Percentiles rank a stretch among this genome's conserved stretches.
These are phyloP conservation scores for Picocystis salinarum DNA, from an alignment of 139 green algal genomes.

Conservation along the genomic window DNA sequence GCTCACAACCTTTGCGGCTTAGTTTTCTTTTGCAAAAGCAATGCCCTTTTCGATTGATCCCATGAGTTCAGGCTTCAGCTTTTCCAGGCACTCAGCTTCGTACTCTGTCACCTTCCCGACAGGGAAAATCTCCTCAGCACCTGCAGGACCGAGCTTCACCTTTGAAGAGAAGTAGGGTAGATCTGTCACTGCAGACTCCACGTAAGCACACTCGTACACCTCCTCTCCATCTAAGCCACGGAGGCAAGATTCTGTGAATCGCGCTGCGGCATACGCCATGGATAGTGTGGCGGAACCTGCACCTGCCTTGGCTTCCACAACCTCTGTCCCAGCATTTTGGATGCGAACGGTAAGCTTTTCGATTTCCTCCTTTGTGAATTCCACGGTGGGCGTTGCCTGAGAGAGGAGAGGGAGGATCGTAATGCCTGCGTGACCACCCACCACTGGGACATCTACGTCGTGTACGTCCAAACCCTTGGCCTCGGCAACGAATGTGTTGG, in stretches of 20 bases:
- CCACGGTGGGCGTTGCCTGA: conserved; percentile 60
- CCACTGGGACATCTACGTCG: conserved; percentile 79
- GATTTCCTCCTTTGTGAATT: conserved; percentile 63
- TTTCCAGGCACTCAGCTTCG: conserved; percentile 40
- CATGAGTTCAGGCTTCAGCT: conserved; percentile 47
- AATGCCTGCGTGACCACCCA: conserved; percentile 87
- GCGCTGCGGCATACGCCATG: conserved; percentile 81
- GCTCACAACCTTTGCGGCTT: too few species aligned
- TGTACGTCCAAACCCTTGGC: conserved; percentile 36
- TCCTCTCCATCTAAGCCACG: conserved; percentile 44
- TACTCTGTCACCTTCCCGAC: conserved; percentile 47
- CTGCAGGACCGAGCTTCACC: conserved; percentile 47
- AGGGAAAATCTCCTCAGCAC: conserved; percentile 55
- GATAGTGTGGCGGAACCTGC: conserved; percentile 79
- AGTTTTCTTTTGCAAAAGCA: conserved; percentile 44
- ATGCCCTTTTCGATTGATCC: conserved; percentile 67
- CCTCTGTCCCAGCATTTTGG: conserved; percentile 94
- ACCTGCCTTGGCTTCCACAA: conserved; percentile 82
- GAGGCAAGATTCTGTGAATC: conserved; percentile 62
- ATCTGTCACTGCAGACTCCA: conserved; percentile 28
- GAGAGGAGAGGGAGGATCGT: conserved; percentile 96
- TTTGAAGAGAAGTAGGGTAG: conserved; percentile 48
- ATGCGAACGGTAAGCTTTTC: conserved; percentile 62
- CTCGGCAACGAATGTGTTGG: conserved; percentile 94
- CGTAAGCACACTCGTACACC: conserved; percentile 40